Conservation (phyloP, 345 rosid genomes). For the Heritiera littoralis region DNA sequence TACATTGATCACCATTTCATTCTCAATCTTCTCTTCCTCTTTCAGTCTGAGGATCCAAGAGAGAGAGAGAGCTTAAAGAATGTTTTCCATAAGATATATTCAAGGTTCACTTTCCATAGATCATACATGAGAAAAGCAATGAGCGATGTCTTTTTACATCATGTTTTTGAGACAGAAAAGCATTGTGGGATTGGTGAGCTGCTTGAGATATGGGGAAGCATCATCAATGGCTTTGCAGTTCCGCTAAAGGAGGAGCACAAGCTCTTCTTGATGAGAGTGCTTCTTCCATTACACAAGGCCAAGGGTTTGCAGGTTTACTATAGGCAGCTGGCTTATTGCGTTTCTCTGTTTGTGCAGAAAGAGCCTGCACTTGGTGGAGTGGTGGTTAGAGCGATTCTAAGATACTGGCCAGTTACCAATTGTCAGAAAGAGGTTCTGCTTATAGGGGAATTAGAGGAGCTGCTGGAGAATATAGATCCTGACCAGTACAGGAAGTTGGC, state of each 20-base stretch:
- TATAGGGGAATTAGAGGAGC: conserved; percentile 57
- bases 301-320: conserved; percentile 50
- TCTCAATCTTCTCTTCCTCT: conserved; percentile 43
- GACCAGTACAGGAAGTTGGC: conserved; percentile 58
- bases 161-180: conserved; percentile 49
- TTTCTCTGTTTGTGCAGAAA: conserved; percentile 63
- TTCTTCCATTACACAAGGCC: conserved; percentile 61
- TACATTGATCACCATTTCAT: conserved; percentile 47
- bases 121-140: conserved; percentile 62
- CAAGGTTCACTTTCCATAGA: conserved; percentile 48
- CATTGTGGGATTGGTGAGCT: conserved; percentile 54
- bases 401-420: conserved; percentile 65
- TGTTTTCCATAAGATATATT: conserved; percentile 56
- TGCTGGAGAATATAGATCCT: conserved; percentile 58
- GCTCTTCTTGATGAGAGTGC: conserved; percentile 57
- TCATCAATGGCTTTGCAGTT: conserved; percentile 63
- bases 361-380: conserved; percentile 57
- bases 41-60: conserved; percentile 62
- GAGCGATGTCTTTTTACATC: conserved; percentile 50
- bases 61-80: conserved; percentile 61
- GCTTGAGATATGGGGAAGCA: conserved; percentile 69
- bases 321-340: conserved; percentile 53
- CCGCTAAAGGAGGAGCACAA: conserved; percentile 70
- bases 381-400: conserved; percentile 48
- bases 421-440: conserved; percentile 57